Evolutionary conservation across 1,284 basidiomycete genomes (phyloP).

Genomic region (Rhizoctonia solani): DNA sequence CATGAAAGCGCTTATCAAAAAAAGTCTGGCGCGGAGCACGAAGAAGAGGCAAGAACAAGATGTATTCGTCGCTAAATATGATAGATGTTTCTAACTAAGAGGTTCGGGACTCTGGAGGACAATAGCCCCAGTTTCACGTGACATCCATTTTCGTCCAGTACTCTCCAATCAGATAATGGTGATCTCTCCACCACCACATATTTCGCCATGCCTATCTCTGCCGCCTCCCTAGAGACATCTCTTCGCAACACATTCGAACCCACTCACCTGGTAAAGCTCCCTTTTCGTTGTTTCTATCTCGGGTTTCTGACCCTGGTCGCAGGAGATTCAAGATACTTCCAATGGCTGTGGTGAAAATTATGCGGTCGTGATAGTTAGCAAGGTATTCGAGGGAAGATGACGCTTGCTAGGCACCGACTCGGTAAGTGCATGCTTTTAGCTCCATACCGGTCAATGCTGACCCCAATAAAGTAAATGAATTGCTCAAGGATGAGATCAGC

Average conservation of each 20-base stretch:
- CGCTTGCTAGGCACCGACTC: constrained; percentile 68
- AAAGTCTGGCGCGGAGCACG: no score
- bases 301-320: neutral
- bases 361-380: constrained; percentile 71
- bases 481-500: constrained; percentile 70
- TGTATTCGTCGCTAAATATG: no score
- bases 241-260: constrained; percentile 53
- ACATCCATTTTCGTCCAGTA: no score
- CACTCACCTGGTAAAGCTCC: constrained; percentile 8
- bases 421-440: constrained; percentile 49
- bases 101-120: no score
- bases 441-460: neutral
- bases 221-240: constrained; percentile 58
- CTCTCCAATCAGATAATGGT: constrained; percentile 23
- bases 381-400: constrained; percentile 77
- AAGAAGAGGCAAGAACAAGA: no score
- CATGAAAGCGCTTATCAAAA: no score
- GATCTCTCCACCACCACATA: neutral
- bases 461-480: constrained; percentile 66
- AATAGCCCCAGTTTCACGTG: no score
- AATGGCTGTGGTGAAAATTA: constrained; percentile 80
- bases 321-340: constrained; percentile 71
- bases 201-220: constrained; percentile 62
- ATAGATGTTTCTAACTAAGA: no score
- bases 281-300: neutral